Evolutionary conservation across 2,329 filamentous ascomycete species (phyloP).

Genomic region (Penicillium sp.): DNA sequence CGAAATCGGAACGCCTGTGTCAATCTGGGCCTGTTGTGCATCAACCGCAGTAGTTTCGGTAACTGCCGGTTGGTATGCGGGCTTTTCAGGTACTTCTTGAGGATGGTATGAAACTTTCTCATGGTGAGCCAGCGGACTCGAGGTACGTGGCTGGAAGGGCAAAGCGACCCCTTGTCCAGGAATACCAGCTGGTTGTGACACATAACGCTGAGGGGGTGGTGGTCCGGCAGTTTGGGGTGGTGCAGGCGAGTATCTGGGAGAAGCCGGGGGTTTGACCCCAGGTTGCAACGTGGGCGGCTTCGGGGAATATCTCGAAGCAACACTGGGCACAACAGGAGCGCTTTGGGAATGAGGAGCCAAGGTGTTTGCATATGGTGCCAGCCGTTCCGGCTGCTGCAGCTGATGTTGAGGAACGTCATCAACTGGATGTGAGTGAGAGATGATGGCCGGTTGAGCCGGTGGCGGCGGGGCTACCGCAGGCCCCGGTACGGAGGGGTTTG

Average conservation of each 20-base stretch:
- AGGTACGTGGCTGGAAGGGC: conserved; percentile 66
- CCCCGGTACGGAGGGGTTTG: conserved; percentile 36
- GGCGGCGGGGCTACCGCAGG: conserved; percentile 25
- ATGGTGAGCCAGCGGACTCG: conserved; percentile 66
- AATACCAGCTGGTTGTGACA: conserved; percentile 41
- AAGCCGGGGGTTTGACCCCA: conserved; percentile 41
- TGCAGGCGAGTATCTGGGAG: conserved; percentile 51
- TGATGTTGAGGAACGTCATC: conserved; percentile 27
- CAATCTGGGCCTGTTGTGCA: conserved; percentile 24
- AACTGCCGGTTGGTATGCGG: conserved; percentile 31
- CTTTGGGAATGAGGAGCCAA: conserved; percentile 34
- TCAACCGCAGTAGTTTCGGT: conserved; percentile 26
- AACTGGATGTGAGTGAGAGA: conserved; percentile 28
- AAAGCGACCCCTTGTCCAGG: conserved; percentile 41
- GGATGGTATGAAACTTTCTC: conserved; percentile 43
- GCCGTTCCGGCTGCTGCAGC: conserved; percentile 37
- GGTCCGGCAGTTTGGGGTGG: conserved; percentile 42
- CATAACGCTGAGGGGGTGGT: conserved; percentile 43
- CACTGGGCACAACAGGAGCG: conserved; percentile 34
- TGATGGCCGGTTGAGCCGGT: conserved; percentile 23
- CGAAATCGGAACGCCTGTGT: conserved; percentile 7
- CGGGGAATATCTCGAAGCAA: conserved; percentile 49
- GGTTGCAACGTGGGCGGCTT: conserved; percentile 40
- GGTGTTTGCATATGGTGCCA: conserved; percentile 38
- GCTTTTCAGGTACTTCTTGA: conserved; percentile 26